Base-by-base conservation (phyloP, 2,329 filamentous ascomycete species). In the Aureobasidium lini region DNA sequence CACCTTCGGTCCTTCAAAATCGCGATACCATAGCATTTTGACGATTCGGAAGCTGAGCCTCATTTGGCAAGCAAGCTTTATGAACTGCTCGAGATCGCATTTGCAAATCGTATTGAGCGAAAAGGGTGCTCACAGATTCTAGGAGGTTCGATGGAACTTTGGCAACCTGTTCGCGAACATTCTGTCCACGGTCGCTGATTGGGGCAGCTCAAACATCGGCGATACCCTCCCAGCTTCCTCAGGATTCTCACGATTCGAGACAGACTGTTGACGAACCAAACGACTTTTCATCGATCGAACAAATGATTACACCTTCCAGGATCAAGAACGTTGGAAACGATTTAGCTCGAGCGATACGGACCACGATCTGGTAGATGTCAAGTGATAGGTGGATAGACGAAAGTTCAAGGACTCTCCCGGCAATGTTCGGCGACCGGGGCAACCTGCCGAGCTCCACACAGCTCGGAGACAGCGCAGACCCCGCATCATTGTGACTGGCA, bases 291-390 rank as follows among this genome's bases (percentile, higher is more conserved):
- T 29, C 50, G 37, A 34, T 34, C 50, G 10, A 53, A 32, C 15
- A 15, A n/a, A 31, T 2, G 23, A 29, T 2, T 9, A 29, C 13
- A 34, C 23, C n/a, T 42, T 18, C 50, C 42, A 53, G 50, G 50
- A 15, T 34, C 48, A 43, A 18, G 18, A 28, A 32, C 28, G 50
- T 43, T 43, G n/a, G 37, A 43, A 37, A 15, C 23, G 15, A n/a
- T 32, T 53, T 43, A 15, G 50, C 50, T 53, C 39, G n/a, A 32
- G n/a, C 50, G 50, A 53, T 13, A 29, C 36, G 48, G 34, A 52
- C 16, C 39, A 39, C 48, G 34, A 29, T 39, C 23, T 28, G 18
- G 29, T 23, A 32, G 8, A 18, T 28, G 34, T 39, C 32, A 52
- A 52, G 48, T 52, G 48, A 52, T 52, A 52, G 48, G 48, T 52